Evolutionary conservation across 2,329 filamentous ascomycete species (phyloP).

Genomic region (Emydomyces testavorans): DNA sequence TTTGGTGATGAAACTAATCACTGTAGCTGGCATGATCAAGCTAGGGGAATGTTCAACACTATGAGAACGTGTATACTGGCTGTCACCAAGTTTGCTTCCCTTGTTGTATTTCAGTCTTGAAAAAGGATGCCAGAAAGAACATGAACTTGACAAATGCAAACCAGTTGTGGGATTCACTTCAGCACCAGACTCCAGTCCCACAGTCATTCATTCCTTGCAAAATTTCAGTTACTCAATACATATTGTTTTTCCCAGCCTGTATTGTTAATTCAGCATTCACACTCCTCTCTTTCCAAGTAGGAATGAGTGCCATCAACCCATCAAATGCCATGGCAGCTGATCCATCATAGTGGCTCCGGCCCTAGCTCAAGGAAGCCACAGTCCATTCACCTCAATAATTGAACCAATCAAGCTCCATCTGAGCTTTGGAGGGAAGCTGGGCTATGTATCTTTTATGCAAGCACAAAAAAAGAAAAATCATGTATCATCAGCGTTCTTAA

Average conservation of each 20-base stretch:
- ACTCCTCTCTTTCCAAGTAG: too few relatives aligned
- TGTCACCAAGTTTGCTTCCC: constrained; percentile 18
- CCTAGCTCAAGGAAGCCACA: too few relatives aligned
- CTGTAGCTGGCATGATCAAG: constrained; percentile 31
- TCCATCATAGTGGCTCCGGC: too few relatives aligned
- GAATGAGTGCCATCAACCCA: too few relatives aligned
- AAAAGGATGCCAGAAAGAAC: not conserved
- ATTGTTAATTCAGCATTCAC: too few relatives aligned
- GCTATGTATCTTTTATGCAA: not conserved
- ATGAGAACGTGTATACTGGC: constrained; percentile 17
- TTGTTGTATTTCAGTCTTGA: not conserved
- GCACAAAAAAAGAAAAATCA: too few relatives aligned
- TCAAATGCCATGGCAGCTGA: too few relatives aligned
- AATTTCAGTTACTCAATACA: too few relatives aligned
- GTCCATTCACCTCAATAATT: too few relatives aligned
- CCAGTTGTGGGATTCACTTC: constrained; percentile 23
- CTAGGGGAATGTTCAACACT: constrained; percentile 33
- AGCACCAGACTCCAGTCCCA: constrained; percentile 13
- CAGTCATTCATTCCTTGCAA: too few relatives aligned
- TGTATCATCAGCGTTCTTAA: too few relatives aligned
- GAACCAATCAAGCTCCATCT: not conserved
- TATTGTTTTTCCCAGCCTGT: too few relatives aligned
- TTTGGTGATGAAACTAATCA: constrained; percentile 27
- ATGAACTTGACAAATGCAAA: constrained; percentile 8
- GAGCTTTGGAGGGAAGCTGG: not conserved